Evolutionary conservation across 1,139 yeast genomes (phyloP), one percentile per base, ranked within the genome.

Genomic region (Candida sp.): DNA sequence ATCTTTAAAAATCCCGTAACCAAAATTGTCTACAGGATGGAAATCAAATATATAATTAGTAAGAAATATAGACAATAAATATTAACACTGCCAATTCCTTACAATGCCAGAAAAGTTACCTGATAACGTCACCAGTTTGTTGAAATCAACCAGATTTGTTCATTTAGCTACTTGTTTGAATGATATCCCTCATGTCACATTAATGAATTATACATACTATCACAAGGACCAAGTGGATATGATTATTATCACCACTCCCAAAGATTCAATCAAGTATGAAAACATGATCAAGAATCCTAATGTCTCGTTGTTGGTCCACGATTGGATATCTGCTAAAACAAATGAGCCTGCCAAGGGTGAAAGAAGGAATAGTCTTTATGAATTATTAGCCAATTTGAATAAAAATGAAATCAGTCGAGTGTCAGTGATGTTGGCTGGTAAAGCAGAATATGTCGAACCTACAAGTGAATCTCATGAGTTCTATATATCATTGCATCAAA

Each of bases 121-220:
- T 9, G 75, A 72, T 4, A 70, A 77, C n/a, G 84, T 84, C 11
- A 61, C 73, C 36, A 66, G 67, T 8, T 64, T 84, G 33, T 68
- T 85, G 36, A 71, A 79, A 45, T 71, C 78, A 7, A 82, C 87
- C 15, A 74, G 84, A 48, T 84, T 82, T 61, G 79, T 90, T 36
- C 97, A 90, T 61, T 72, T 90, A 42, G 97, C 91, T 6, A 90
- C 97, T 2, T 79, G 87, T 46, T 66, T 74, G 40, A 68, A 82
- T 42, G 76, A 83, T 45, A 58, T 77, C 30, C 97, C 97, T 5
- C 95, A 90, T 53, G 95, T 89, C 2, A 79, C 93, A 9, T 74
- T 90, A 52, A 90, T 90, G 97, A 90, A 88, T 63, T 90, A 87
- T 60, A 82, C 93, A 4, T 87, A 81, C 38, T 77, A 64, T 55